Base-by-base conservation (phyloP, 1,284 basidiomycete species). In the Ganoderma multipileum region DNA sequence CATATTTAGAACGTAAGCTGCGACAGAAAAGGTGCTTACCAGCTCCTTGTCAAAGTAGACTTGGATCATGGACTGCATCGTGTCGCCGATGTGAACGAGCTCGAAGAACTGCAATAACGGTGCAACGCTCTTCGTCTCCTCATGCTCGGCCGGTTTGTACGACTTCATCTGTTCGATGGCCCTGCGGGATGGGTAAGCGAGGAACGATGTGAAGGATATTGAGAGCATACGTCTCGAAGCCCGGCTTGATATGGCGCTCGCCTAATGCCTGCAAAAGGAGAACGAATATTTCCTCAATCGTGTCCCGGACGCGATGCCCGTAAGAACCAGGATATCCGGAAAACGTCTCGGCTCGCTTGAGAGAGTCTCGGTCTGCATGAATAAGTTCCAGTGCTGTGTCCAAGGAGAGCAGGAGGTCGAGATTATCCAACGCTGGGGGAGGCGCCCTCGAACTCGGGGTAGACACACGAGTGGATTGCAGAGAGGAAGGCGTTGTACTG, bases 21-120 rank as follows among this genome's bases (percentile, higher is more conserved):
- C 38, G 8, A 28, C 2, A 3, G n/a, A 36, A 41, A 61, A 36
- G 26, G 30, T 18, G 72, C 85, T 36, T 66, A 93, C 94, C 77
- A 99, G 83, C 76, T 98, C 97, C 78, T 97, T 97, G 77, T 99
- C 96, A 77, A 97, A 99, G 81, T 97, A 99, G 1, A 99, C 97
- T 74, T 99, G 95, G 2, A 98, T 90, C 91, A 99, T 98, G 36
- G 93, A 95, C 81, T 97, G 95, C 63, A 99, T 98, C 23, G 95
- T 99, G 79, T 99, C 97, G 0, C 96, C 98, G 20, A 99, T 86
- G 82, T 99, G 97, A 0, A 98, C 97, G 20, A 99, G 85, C 83
- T 99, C 97, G 75, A 99, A 99, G 81, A 99, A 99, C 80, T 99
- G 96, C 57, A 98, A 83, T 1, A 99, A 82, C 0, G 97, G 96